phyloP scores from a whole-genome alignment of 371 early-diverging fungal genomes.

The Phascolomyces articulosus region DNA sequence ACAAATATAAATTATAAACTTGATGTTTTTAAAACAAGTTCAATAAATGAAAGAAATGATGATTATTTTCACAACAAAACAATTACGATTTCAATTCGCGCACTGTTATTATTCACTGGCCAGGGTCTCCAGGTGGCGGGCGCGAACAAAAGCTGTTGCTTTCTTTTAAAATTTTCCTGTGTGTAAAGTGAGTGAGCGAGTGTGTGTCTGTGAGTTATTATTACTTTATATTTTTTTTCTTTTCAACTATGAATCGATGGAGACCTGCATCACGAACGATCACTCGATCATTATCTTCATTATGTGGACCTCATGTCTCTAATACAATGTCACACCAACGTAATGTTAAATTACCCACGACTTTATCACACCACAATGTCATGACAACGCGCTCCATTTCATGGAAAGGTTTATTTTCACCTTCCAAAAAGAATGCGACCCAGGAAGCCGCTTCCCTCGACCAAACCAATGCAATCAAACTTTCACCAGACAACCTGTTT shows the following conservation, averaged over 20 bases:
- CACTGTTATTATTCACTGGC: no score
- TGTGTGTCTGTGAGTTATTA: no score
- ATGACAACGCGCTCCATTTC: conserved; percentile 18
- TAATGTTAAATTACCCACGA: neutral
- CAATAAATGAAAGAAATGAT: no score
- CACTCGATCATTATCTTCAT: conserved; percentile 1
- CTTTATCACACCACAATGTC: neutral
- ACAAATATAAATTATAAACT: no score
- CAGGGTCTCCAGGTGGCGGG: no score
- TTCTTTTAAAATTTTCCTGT: no score
- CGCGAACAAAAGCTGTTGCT: no score
- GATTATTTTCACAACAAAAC: no score
- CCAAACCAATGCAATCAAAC: conserved; percentile 20
- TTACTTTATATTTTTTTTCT: no score
- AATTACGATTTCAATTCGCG: no score
- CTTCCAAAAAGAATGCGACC: neutral
- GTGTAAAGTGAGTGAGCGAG: no score
- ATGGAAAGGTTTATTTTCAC: conserved; percentile 8
- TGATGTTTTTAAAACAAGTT: no score
- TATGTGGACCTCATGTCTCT: neutral
- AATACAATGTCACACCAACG: neutral
- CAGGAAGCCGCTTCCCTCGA: neutral
- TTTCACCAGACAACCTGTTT: conserved; percentile 67
- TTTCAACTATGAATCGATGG: conserved; percentile 5
- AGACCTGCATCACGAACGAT: conserved; percentile 12